Conservation (phyloP, 768 basidiomycete species). For the Melanogaster broomeanus region DNA sequence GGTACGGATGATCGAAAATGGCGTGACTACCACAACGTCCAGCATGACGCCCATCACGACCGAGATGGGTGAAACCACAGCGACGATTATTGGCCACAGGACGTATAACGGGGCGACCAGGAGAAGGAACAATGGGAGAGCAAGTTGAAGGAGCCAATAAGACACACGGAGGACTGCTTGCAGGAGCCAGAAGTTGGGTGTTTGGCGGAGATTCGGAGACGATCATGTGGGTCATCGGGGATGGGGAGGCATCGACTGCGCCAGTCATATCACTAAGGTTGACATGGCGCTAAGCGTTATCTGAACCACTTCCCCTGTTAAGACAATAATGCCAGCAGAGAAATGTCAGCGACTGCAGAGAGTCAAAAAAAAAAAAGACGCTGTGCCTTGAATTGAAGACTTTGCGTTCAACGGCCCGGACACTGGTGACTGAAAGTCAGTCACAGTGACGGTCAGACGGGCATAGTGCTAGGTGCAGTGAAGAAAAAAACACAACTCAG, state of each 20-base stretch:
- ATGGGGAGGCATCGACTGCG: not conserved
- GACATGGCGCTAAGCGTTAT: conserved; percentile 8
- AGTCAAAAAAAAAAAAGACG: no score
- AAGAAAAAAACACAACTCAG: no score
- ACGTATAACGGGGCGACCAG: conserved; percentile 19
- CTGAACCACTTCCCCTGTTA: no score
- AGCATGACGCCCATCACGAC: conserved; percentile 42
- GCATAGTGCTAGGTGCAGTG: no score
- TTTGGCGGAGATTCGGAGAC: conserved; percentile 26
- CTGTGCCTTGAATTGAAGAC: no score
- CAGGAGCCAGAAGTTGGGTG: conserved; percentile 20
- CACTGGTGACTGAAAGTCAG: no score
- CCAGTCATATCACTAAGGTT: not conserved
- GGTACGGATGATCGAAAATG: conserved; percentile 41
- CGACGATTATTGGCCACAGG: conserved; percentile 30
- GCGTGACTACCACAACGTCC: conserved; percentile 46
- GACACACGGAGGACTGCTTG: conserved; percentile 5
- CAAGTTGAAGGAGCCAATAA: conserved; percentile 16
- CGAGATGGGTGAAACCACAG: conserved; percentile 50
- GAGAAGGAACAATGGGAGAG: conserved; percentile 8
- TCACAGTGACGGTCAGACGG: no score
- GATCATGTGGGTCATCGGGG: not conserved
- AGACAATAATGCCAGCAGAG: no score
- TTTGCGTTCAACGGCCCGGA: no score
- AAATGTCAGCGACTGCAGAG: no score